Evolutionary conservation across 345 rosid species (phyloP), one percentile per base, ranked within the genome.

Genomic region (Carallia brachiata): DNA sequence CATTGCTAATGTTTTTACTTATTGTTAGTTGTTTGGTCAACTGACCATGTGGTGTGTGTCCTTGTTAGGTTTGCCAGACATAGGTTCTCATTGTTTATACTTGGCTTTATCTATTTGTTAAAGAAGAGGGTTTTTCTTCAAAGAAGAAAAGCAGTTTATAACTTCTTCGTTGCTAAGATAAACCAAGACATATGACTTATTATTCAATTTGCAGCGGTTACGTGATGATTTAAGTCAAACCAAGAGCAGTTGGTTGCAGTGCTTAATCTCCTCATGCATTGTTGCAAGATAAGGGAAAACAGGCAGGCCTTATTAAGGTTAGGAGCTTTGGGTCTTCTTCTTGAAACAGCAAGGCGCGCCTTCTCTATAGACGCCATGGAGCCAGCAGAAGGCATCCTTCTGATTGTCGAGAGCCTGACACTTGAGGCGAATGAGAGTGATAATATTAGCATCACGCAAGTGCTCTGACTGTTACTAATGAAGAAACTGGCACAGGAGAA

Each of bases 311-410:
- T 95, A 70, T 79, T 95, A 71, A 84, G 82, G 75, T 85, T 92
- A 61, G 98, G 97, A 70, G 98, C 98, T 73, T 80, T 92, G 79
- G 93, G 92, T 74, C 81, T 95, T 66, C 97, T 95, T 79, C 99
- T 95, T 78, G 99, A 95, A 87, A 88, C 98, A 62, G 99, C 96
- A 64, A 86, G 99, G 86, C 84, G 90, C 53, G 99, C 99, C 36
- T 95, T 92, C 75, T 83, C 98, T 66, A 92, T 95, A 72, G 99
- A 95, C 85, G 97, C 99, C 69, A 92, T 95, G 94, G 99, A 95
- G 78, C 93, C 96, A 70, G 99, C 99, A 57, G 99, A 92, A 78
- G 97, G 96, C 73, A 95, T 92, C 82, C 98, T 95, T 78, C 84
- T 95, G 80, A 92, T 95, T 74, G 98, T 95, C 10, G 99, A 95